These are phyloP conservation scores for Guyanaporus albipodus DNA, from an alignment of 768 basidiomycete species.

Conservation along the genomic window DNA sequence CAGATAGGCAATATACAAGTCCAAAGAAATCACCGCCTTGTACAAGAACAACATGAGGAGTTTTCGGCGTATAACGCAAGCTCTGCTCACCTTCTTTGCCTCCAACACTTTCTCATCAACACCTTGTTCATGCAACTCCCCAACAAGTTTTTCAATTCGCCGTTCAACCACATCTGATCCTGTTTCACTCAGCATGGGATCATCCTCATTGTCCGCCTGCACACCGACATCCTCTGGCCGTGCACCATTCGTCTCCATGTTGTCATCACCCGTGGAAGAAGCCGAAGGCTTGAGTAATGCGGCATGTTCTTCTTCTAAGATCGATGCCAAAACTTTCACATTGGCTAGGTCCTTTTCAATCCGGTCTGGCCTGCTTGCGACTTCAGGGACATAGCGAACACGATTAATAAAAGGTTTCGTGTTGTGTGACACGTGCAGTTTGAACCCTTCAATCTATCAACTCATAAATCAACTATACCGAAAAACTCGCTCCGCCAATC, in stretches of 20 bases:
- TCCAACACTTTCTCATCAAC: constrained; percentile 65
- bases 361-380: constrained; percentile 75
- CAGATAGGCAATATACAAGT: constrained; percentile 90
- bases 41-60: constrained; percentile 21
- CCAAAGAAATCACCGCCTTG: constrained; percentile 78
- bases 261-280: constrained; percentile 18
- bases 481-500: neutral
- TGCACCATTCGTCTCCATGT: constrained; percentile 27
- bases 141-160: constrained; percentile 72
- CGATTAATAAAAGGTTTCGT: constrained; percentile 73
- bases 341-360: constrained; percentile 78
- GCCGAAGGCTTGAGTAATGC: constrained; percentile 41
- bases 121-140: constrained; percentile 64
- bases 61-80: constrained; percentile 13
- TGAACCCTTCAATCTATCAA: constrained; percentile 87
- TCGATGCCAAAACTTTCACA: constrained; percentile 63
- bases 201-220: constrained; percentile 37
- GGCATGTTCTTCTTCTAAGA: constrained; percentile 69
- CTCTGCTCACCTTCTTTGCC: constrained; percentile 60
- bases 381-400: constrained; percentile 76
- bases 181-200: constrained; percentile 55
- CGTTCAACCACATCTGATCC: constrained; percentile 81
- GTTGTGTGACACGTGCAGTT: constrained; percentile 84
- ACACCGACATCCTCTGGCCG: constrained; percentile 30
- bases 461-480: constrained; percentile 5